These are phyloP conservation scores for Peniophora sp. DNA, from an alignment of 1,284 basidiomycete species.

Conservation along the genomic window DNA sequence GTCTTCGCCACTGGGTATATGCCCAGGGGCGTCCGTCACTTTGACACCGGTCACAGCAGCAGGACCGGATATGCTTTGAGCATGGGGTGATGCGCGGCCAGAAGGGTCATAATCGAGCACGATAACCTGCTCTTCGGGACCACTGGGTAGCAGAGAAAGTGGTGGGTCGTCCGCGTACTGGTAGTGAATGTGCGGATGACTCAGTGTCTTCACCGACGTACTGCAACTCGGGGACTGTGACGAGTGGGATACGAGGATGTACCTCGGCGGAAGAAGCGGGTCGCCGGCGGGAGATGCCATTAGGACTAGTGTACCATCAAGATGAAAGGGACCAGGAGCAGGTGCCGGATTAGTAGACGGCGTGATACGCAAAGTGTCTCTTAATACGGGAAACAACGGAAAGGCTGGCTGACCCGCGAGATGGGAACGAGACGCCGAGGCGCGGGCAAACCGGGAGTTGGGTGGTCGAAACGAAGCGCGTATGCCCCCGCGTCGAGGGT, in stretches of 20 bases:
- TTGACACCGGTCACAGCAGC: slow-evolving; percentile 54
- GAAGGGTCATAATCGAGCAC: slow-evolving; percentile 56
- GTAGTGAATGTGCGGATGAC: slow-evolving; percentile 73
- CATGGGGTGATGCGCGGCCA: slow-evolving; percentile 27
- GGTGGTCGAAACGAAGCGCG: no score
- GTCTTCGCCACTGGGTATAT: slow-evolving; percentile 39
- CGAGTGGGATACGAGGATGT: slow-evolving; percentile 53
- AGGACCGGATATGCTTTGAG: slow-evolving; percentile 55
- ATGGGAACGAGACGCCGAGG: no score
- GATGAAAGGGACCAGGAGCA: slow-evolving; percentile 4
- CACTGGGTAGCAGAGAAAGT: slow-evolving; percentile 46
- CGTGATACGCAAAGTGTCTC: no score
- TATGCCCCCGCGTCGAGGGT: no score
- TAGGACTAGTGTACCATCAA: neutral
- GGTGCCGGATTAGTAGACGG: no score
- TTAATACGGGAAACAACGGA: no score
- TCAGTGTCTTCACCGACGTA: slow-evolving; percentile 29
- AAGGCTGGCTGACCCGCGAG: no score
- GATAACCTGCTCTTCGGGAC: slow-evolving; percentile 57
- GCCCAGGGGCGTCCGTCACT: slow-evolving; percentile 65
- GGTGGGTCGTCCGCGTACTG: slow-evolving; percentile 73
- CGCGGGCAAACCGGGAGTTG: no score
- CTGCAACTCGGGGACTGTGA: slow-evolving; percentile 23
- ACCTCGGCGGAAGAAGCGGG: slow-evolving; percentile 48
- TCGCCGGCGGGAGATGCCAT: slow-evolving; percentile 3